Percentiles rank a stretch among this genome's conserved stretches.
These are phyloP conservation scores for Primulina eburnea DNA, from an alignment of 257 asterid species.

Conservation along the genomic window DNA sequence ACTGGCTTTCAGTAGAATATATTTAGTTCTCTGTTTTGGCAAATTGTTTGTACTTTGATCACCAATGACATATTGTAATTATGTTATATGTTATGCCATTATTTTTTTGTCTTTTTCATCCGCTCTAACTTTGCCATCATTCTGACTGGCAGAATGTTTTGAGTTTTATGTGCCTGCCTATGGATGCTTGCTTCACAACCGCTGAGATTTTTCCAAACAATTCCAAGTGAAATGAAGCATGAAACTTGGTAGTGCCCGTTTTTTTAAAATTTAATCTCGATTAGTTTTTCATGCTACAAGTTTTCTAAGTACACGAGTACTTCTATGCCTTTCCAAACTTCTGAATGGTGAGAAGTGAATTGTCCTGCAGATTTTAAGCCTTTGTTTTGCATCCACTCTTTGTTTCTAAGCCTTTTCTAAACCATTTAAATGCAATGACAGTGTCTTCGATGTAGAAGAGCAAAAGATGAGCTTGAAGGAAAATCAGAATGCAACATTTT, in stretches of 20 bases:
- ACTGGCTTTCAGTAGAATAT: too few species aligned
- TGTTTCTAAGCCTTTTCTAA: conserved; percentile 19
- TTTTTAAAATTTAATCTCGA: background rate
- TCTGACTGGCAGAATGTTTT: conserved; percentile 26
- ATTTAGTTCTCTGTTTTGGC: background rate
- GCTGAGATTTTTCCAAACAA: conserved; percentile 53
- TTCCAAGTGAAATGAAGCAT: conserved; percentile 44
- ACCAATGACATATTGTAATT: background rate
- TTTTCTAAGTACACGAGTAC: background rate
- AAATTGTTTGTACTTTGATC: background rate
- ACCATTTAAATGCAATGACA: conserved; percentile 36
- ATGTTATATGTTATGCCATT: background rate
- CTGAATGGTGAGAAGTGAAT: conserved; percentile 15
- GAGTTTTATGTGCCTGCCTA: conserved; percentile 17
- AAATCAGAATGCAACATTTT: conserved; percentile 37
- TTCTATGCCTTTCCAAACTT: background rate
- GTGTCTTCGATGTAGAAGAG: conserved; percentile 44
- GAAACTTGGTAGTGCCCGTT: conserved; percentile 45
- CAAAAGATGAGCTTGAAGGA: conserved; percentile 56
- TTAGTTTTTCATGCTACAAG: background rate
- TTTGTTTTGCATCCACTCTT: conserved; percentile 16
- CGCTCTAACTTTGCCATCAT: conserved; percentile 1
- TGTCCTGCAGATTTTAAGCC: conserved; percentile 5
- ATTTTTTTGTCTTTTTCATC: background rate
- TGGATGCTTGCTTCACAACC: too few species aligned